Percentiles rank a stretch among this genome's conserved stretches.
phyloP scores from a whole-genome alignment of 2,329 filamentous ascomycete genomes.

The Pyrenophora graminea region DNA sequence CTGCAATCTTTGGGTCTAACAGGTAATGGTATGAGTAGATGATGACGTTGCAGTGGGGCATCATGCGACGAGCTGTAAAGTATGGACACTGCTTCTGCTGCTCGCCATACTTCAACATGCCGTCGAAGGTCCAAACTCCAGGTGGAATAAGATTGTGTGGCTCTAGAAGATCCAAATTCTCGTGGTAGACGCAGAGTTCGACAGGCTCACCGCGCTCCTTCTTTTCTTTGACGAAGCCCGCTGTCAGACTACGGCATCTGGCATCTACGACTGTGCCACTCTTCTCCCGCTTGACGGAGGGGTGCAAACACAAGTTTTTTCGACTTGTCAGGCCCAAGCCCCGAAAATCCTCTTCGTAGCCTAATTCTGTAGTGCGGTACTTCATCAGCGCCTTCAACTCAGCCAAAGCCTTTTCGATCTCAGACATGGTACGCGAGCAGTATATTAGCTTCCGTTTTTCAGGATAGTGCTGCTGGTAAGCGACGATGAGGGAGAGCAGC shows the following conservation, averaged over 20 bases:
- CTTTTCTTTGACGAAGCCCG: conserved; percentile 96
- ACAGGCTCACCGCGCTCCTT: conserved; percentile 94
- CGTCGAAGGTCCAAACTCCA: conserved; percentile 94
- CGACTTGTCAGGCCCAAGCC: conserved; percentile 91
- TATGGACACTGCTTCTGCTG: conserved; percentile 97
- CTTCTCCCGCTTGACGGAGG: conserved; percentile 94
- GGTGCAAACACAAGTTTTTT: conserved; percentile 96
- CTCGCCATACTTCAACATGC: conserved; percentile 85
- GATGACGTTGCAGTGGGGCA: conserved; percentile 99
- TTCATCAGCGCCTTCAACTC: conserved; percentile 94
- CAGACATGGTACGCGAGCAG: conserved; percentile 99
- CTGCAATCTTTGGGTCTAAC: conserved; percentile 95
- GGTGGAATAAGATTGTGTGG: conserved; percentile 93
- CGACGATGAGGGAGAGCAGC: conserved; percentile 89
- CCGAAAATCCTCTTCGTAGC: conserved; percentile 87
- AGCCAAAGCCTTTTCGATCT: conserved; percentile 95
- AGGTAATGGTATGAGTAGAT: conserved; percentile 99
- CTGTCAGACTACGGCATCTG: conserved; percentile 91
- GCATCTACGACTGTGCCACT: conserved; percentile 93
- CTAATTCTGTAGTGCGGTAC: conserved; percentile 87
- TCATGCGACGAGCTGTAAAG: conserved; percentile 95
- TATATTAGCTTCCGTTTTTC: conserved; percentile 97
- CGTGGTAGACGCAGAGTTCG: conserved; percentile 92
- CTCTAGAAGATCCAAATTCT: conserved; percentile 94
- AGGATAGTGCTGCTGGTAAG: conserved; percentile 92